These are phyloP conservation scores for Ulvella scutata DNA, from an alignment of 139 green algal species.

Conservation along the genomic window DNA sequence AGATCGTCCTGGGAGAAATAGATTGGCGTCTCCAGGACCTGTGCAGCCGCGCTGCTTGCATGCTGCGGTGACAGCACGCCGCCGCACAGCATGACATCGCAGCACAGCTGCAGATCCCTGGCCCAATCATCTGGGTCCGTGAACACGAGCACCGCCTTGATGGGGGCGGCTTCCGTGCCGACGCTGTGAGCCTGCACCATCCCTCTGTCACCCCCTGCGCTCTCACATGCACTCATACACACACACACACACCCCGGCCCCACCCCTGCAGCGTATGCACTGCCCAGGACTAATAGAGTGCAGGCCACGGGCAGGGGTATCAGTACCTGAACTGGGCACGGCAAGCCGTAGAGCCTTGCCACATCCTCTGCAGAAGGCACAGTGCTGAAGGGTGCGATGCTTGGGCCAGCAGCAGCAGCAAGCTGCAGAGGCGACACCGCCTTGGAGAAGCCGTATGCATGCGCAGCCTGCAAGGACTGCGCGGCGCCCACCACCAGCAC, in stretches of 20 bases:
- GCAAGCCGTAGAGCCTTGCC: neutral
- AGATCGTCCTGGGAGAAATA: conserved; percentile 36
- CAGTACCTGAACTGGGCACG: neutral
- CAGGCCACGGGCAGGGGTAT: no score
- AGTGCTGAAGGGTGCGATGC: neutral
- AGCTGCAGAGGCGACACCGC: conserved; percentile 11
- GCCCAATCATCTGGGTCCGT: conserved; percentile 54
- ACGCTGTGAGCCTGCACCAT: neutral
- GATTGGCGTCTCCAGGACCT: neutral
- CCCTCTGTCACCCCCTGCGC: no score
- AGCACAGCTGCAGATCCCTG: conserved; percentile 47
- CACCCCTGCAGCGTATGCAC: no score
- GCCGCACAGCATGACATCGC: conserved; percentile 28
- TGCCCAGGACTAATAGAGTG: no score
- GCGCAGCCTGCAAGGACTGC: conserved; percentile 30
- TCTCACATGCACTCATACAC: no score
- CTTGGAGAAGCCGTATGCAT: conserved; percentile 46
- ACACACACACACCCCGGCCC: no score
- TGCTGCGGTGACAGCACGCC: conserved; percentile 19
- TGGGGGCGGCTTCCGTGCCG: conserved; percentile 28
- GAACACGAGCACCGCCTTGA: conserved; percentile 48
- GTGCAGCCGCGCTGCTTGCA: no score
- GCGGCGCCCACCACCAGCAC: conserved; percentile 48
- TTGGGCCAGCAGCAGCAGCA: neutral
- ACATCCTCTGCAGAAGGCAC: neutral